Base-by-base conservation (phyloP, 2,329 filamentous ascomycete species). In the Tetracladium maxilliforme region DNA sequence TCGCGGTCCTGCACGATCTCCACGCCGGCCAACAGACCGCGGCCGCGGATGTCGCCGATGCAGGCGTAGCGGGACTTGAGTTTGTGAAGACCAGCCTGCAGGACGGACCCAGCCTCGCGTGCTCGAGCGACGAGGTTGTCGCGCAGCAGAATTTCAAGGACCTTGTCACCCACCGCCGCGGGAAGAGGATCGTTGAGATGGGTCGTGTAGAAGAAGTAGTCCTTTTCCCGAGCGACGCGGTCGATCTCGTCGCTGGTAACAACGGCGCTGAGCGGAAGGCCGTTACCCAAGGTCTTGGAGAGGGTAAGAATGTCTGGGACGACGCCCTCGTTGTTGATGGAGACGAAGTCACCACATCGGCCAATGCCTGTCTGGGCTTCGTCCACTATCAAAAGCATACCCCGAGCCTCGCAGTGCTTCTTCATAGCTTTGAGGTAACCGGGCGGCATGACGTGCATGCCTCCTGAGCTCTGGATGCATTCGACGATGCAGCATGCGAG, bases 401-500 rank as follows among this genome's bases (percentile, higher is more conserved):
- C 59, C 2, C 67, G 53, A 31, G 54, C 56, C 29, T 58, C 50
- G 37, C 65, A 72, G 27, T 70, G 55, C 10, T 42, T 39, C 33
- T 62, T 65, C 37, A 76, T 47, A 1, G 58, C 59, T 26, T 52
- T 52, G 12, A 77, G 48, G 32, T 77, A 78, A 0, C 70, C 70
- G 0, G 43, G 29, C 0, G 71, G 70, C 1, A 71, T 52, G 2
- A 64, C 61, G 16, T 66, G 58, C 48, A 77, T 72, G 3, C 71
- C 70, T 0, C 62, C 68, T 0, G 52, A 10, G 0, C 56, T 62
- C 1, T 69, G 51, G 18, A 75, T 71, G 1, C 64, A 65, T 37
- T 76, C 70, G 24, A 75, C 44, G 27, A 77, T 67, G 16, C 70
- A 61, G 0, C 71, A 71, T 1, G 71, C 70, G 1, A 77, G 53